Conservation (phyloP, 352 stramenopile genomes). For the Globisporangium lucens region DNA sequence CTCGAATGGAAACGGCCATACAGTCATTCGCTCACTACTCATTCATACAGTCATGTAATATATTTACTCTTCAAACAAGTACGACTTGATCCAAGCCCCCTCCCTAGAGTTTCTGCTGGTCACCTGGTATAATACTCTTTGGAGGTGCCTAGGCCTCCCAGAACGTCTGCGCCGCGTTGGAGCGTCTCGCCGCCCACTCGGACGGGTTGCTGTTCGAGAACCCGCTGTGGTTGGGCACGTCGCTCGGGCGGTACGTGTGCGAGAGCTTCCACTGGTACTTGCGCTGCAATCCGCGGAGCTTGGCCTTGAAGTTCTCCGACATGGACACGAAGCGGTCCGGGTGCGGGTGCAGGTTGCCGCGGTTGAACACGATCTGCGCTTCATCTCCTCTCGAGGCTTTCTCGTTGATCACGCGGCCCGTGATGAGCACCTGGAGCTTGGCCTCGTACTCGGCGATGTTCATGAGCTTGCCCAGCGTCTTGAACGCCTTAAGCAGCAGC, state of each 20-base stretch:
- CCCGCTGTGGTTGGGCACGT: constrained; percentile 33
- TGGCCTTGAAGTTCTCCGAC: constrained; percentile 31
- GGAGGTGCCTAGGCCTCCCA: neutral
- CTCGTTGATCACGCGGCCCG: constrained; percentile 27
- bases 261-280: constrained; percentile 30
- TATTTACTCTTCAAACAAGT: neutral
- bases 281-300: constrained; percentile 28
- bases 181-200: constrained; percentile 23
- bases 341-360: constrained; percentile 55
- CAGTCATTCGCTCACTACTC: too few relatives aligned
- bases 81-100: neutral
- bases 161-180: constrained; percentile 9
- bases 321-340: constrained; percentile 41
- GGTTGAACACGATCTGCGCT: constrained; percentile 54
- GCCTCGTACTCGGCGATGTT: constrained; percentile 31
- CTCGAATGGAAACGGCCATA: too few relatives aligned
- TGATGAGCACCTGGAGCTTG: constrained; percentile 53
- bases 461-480: constrained; percentile 27
- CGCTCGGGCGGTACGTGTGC: constrained; percentile 43
- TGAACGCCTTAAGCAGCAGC: constrained; percentile 50
- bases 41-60: neutral
- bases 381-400: constrained; percentile 10
- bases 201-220: constrained; percentile 50
- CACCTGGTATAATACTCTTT: neutral
- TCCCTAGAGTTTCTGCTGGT: neutral